Base-by-base conservation (phyloP, 441 rosid genomes). In the Flueggea neowawraea region DNA sequence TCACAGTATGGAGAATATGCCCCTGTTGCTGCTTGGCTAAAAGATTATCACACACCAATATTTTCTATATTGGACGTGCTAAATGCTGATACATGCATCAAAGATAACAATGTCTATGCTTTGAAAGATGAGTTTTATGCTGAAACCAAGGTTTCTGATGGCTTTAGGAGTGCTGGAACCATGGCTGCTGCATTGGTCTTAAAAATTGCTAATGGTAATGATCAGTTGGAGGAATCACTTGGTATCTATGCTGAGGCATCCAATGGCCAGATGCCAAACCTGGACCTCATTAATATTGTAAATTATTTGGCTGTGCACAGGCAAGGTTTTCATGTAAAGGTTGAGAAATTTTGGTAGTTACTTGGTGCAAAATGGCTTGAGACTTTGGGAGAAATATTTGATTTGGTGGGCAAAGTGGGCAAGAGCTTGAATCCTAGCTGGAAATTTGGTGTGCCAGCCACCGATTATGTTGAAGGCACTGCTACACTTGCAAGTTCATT, bases 181-280 rank as follows among this genome's bases (percentile, higher is more conserved):
- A 80, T 90, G 96, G 90, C 95, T 65, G 92, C 96, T 66, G 99
- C 96, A 31, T 73, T 94, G 66, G 93, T 94, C 51, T 57, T 91
- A 71, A 91, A 86, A 81, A 96, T 87, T 78, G 77, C 75, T 11
- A 82, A 88, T 64, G 68, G 67, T 69, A 82, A 73, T 54, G 87
- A 70, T 31, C 65, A 75, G 57, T 78, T 77, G 31, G 92, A 86
- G 71, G 97, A 91, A 72, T 78, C 84, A 45, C 69, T 89, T 39
- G 75, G 72, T 63, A 82, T 91, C 69, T 86, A 72, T 71, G 94
- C 99, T 13, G 96, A 91, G 82, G 96, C 96, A 63, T 89, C 99
- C 33, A 91, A 94, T 75, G 99, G 96, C 55, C 99, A 87, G 82
- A 94, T 94, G 99, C 97, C 97, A 70, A 94, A 94, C 70, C 87